Base-by-base conservation (phyloP, 2,329 filamentous ascomycete genomes). In the Cordyceps militaris region DNA sequence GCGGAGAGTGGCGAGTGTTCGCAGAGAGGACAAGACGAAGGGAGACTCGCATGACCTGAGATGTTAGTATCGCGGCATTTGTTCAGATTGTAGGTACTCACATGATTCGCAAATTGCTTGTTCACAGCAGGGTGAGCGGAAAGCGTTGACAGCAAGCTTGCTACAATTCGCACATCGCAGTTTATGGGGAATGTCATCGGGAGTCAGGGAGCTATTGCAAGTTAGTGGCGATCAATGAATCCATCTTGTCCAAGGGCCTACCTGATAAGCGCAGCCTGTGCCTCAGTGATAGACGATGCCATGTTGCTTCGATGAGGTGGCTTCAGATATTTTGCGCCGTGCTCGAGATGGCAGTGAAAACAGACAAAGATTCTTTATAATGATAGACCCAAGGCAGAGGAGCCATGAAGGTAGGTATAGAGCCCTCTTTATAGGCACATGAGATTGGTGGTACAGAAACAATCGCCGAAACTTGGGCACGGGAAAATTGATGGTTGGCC, bases 101-200 rank as follows among this genome's bases (percentile, higher is more conserved):
- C 94, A 99, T 63, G 79, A 81, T 68, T 93, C 88, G 78, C 94
- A 97, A 59, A 97, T 96, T 42, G 89, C 87, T 69, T 96, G 93
- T 68, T 97, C 94, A 72, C 94, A 99, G 74, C 94, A 99, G 1
- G 92, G 90, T 28, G 97, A 79, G 62, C 92, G 89, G 71, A 91
- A 96, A 9, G 93, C 90, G 70, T 97, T 95, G 63, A 96, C 78
- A 30, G 91, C 92, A 59, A 97, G 80, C 71, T 89, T 91, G 75
- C 88, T 94, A 75, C 94, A 99, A 65, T 91, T 89, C 54, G 91
- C 91, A 78, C 94, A 99, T 73, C 92, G 88, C 62, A 99, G 82
- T 79, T 96, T 97, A 67, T 92, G 91, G n/a, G 94, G 94, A 59
- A 97, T 91, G 61, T 94, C 90, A 66, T 93, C 89, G 63, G 88